These are phyloP conservation scores for Pseudomassariella vexata DNA, from an alignment of 2,329 filamentous ascomycete genomes.

Conservation along the genomic window DNA sequence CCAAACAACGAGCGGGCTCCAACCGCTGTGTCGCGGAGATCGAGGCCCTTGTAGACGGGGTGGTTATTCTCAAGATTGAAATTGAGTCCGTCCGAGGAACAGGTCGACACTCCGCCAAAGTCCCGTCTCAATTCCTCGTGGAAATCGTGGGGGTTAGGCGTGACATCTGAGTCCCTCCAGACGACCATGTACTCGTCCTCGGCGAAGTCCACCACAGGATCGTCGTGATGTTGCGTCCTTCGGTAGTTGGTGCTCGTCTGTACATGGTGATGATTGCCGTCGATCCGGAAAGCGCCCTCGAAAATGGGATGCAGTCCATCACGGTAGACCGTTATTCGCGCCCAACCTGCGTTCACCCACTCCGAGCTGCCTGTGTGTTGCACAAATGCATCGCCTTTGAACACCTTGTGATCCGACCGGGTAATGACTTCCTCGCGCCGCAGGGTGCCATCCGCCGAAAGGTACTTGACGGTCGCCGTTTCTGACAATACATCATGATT, in stretches of 20 bases:
- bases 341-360: conserved; percentile 84
- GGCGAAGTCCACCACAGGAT: conserved; percentile 57
- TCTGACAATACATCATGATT: conserved; percentile 85
- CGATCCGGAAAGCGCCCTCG: conserved; percentile 79
- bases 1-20: conserved; percentile 64
- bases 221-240: conserved; percentile 62
- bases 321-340: conserved; percentile 68
- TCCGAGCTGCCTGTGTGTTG: conserved; percentile 51
- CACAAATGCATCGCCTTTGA: conserved; percentile 72
- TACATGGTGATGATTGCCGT: conserved; percentile 81
- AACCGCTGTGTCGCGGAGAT: conserved; percentile 51
- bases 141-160: conserved; percentile 28
- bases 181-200: conserved; percentile 77
- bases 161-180: conserved; percentile 85
- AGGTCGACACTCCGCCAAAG: conserved; percentile 43
- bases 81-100: conserved; percentile 66
- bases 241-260: conserved; percentile 70
- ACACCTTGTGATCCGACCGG: conserved; percentile 73
- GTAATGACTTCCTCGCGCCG: conserved; percentile 62
- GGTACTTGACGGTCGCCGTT: conserved; percentile 66
- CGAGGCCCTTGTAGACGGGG: conserved; percentile 52
- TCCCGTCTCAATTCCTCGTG: conserved; percentile 61
- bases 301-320: conserved; percentile 80
- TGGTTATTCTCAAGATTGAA: conserved; percentile 77
- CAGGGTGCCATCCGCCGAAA: conserved; percentile 67